Evolutionary conservation across 306 rosid species (phyloP), one percentile per base, ranked within the genome.

Genomic region (Cucurbita ficifolia): DNA sequence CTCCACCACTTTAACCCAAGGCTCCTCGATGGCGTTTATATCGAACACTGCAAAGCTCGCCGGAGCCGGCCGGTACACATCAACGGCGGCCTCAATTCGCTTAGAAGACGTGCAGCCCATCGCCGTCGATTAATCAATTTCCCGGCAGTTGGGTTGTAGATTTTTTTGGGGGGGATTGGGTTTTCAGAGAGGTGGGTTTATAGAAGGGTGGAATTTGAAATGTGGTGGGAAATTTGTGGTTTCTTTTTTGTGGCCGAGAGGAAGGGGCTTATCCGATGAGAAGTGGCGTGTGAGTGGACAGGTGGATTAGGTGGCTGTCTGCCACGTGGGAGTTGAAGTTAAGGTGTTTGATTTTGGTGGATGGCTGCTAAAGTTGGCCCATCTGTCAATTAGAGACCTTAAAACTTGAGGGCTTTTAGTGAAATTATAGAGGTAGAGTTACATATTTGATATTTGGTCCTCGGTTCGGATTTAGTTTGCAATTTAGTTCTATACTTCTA

Each of bases 51-150:
- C 90, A n/a, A 88, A 93, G 82, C 98, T 88, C 0, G 97, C 73
- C 2, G 96, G 96, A 1, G 98, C 88, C 6, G 97, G 96, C 2
- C 79, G 85, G 83, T 87, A 94, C 0, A 49, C 73, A 12, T 76
- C 83, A 2, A 56, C 79, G 4, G 79, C 68, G 5, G 79, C 78
- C 1, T 93, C 88, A 2, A 87, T 42, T 35, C 75, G 76, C 75
- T 85, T 87, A 1, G 98, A 94, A 14, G 96, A 79, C 19, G 82
- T 77, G 35, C 98, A 90, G 0, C 98, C 98, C 98, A 94, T 90
- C 19, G 67, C 65, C 3, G 39, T 8, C 1, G 11, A 39, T 63
- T 1, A 33, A 2, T 42, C 11, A 42, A 42, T 8, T 4, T 8
- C 35, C 40, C 18, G 17, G 67, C 22, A 4, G 5, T 0, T 17